Conservation (phyloP, 2,329 filamentous ascomycete species). For the Colletotrichum trifolii region DNA sequence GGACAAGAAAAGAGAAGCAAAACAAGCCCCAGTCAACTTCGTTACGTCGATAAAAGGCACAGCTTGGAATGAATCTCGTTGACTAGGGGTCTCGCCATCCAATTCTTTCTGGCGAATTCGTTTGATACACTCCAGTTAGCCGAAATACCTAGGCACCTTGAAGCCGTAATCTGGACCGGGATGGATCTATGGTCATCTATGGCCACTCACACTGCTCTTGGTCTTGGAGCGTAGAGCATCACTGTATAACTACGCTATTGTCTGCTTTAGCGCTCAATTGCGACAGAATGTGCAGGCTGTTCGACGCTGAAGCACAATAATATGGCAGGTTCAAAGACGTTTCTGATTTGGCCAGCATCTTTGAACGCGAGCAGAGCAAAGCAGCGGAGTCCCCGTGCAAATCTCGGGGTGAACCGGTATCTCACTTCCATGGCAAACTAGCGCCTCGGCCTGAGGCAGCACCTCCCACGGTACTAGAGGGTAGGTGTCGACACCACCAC, state of each 20-base stretch:
- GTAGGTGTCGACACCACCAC: not conserved
- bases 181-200: not conserved
- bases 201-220: not conserved
- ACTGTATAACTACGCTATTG: too few relatives aligned
- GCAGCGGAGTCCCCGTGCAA: conserved; percentile 37
- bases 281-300: too few relatives aligned
- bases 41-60: conserved; percentile 1
- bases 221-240: too few relatives aligned
- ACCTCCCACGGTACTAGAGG: not conserved
- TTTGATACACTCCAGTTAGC: conserved; percentile 21
- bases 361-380: too few relatives aligned
- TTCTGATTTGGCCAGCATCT: not conserved
- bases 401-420: conserved; percentile 40
- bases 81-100: conserved; percentile 9
- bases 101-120: conserved; percentile 5
- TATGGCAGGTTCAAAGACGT: too few relatives aligned
- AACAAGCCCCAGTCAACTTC: not conserved
- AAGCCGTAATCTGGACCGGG: conserved; percentile 2
- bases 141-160: conserved; percentile 17
- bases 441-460: conserved; percentile 37
- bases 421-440: conserved; percentile 37
- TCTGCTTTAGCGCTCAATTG: too few relatives aligned
- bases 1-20: not conserved
- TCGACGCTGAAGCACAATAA: too few relatives aligned
- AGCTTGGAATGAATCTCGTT: conserved; percentile 29